Conservation (phyloP, 1,139 yeast genomes). For the Protomyces inundatus region DNA sequence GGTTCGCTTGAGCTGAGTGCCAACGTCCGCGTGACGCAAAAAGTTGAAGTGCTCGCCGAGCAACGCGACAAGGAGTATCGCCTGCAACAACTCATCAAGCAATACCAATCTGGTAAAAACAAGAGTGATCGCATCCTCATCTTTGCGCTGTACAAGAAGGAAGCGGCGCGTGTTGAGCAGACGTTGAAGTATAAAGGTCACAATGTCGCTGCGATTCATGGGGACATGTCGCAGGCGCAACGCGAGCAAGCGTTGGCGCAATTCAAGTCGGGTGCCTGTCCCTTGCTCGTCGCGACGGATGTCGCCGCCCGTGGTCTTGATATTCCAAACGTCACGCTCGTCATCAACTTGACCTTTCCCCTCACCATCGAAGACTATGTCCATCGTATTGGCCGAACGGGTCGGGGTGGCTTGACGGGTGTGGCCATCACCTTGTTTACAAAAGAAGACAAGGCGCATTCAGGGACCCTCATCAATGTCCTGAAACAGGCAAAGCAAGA, state of each 20-base stretch:
- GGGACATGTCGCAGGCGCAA: slow-evolving; percentile 88
- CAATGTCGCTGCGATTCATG: slow-evolving; percentile 88
- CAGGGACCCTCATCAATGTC: slow-evolving; percentile 91
- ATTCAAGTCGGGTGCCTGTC: slow-evolving; percentile 75
- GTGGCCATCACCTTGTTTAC: slow-evolving; percentile 92
- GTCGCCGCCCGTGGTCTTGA: slow-evolving; percentile 99
- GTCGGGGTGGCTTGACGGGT: slow-evolving; percentile 96
- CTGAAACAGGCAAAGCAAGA: slow-evolving; percentile 90
- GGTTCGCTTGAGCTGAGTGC: slow-evolving; percentile 74
- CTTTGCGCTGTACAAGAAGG: slow-evolving; percentile 93
- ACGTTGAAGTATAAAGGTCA: slow-evolving; percentile 67
- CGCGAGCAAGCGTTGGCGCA: slow-evolving; percentile 80
- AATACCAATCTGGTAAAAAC: slow-evolving; percentile 61
- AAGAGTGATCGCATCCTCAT: slow-evolving; percentile 73
- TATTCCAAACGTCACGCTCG: slow-evolving; percentile 94
- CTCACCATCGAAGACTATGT: slow-evolving; percentile 96
- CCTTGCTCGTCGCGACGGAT: slow-evolving; percentile 85
- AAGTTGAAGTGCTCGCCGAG: slow-evolving; percentile 79
- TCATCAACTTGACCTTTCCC: slow-evolving; percentile 93
- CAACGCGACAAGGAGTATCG: slow-evolving; percentile 76
- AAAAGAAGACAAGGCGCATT: slow-evolving; percentile 91
- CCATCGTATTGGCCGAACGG: slow-evolving; percentile 97
- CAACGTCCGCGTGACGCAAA: slow-evolving; percentile 64
- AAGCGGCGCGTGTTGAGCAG: slow-evolving; percentile 85
- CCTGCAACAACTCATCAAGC: slow-evolving; percentile 61